A percentile compares a stretch with the other conserved stretches of the same genome.
phyloP scores from a whole-genome alignment of 2,329 filamentous ascomycete species.

The Alternaria metachromatica region DNA sequence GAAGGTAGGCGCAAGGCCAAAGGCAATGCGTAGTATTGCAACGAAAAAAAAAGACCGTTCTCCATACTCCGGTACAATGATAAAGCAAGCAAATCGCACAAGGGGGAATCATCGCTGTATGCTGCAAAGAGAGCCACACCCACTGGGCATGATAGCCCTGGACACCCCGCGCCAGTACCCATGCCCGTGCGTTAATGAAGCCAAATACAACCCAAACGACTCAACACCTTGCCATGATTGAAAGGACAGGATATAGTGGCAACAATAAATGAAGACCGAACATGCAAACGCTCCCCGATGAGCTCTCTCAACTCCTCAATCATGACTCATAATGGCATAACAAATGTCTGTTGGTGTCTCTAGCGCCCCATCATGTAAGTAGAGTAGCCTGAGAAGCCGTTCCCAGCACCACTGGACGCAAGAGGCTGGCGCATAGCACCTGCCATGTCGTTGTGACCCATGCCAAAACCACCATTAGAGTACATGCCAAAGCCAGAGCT shows the following conservation, averaged over 20 bases:
- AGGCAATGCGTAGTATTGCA: constrained; percentile 7
- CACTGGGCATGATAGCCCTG: constrained; percentile 41
- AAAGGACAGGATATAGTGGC: constrained; percentile 51
- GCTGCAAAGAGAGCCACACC: constrained; percentile 50
- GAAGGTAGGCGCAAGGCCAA: constrained; percentile 2
- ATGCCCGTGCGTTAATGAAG: constrained; percentile 48
- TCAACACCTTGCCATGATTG: constrained; percentile 52
- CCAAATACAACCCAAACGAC: constrained; percentile 39
- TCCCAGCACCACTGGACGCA: constrained; percentile 39
- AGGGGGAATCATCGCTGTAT: constrained; percentile 55
- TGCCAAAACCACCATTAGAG: constrained; percentile 46
- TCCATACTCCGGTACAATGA: constrained; percentile 40
- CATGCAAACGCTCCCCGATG: constrained; percentile 39
- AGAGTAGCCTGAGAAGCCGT: constrained; percentile 43
- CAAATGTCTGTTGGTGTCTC: constrained; percentile 19
- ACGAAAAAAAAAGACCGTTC: constrained; percentile 18
- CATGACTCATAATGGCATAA: constrained; percentile 45
- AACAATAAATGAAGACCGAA: constrained; percentile 42
- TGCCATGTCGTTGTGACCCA: constrained; percentile 44
- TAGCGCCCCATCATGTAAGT: constrained; percentile 51
- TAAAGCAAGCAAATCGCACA: constrained; percentile 46
- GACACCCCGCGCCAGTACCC: constrained; percentile 48
- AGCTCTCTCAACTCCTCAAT: constrained; percentile 42
- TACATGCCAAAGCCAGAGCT: constrained; percentile 46
- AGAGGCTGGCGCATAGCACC: constrained; percentile 44